Evolutionary conservation across 2,329 filamentous ascomycete genomes (phyloP), one percentile per base, ranked within the genome.

Genomic region (Botrytis porri): DNA sequence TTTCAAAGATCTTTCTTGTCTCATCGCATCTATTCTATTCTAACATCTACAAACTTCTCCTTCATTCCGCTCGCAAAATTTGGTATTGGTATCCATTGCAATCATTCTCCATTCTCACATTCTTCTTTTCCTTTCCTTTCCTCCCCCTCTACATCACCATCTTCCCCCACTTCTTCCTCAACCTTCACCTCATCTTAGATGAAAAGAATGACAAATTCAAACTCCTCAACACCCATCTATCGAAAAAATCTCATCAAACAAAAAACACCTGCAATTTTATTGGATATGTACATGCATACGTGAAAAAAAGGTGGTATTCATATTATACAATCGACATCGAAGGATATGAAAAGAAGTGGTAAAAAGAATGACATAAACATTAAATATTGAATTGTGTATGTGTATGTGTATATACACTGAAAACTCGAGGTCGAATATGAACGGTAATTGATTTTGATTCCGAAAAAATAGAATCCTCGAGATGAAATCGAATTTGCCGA

Each of bases 221-320:
- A 61, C 59, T 61, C 35, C 59, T 61, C n/a, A 25, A 61, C 35
- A 39, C 59, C 59, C 35, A 39, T 37, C 22, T 25, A 61, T n/a
- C 20, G 22, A 39, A 61, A 61, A 22, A 57, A 16, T 18, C 35
- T 54, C 37, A 22, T 41, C n/a, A 18, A 22, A 54, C 4, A 41
- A 63, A 63, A 63, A 67, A 57, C 48, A 25, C 48, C 35, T 5
- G 45, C 12, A 41, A 41, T 32, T 57, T 67, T 57, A 18, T 41
- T 20, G 35, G 37, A 22, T 57, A 67, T 67, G 65, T 67, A 67
- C 64, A 66, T 66, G 39, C 62, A 37, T 48, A 48, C 48, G 65
- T 57, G n/a, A 67, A 57, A 32, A 22, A 32, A 41, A 41, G 22
- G 48, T 57, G 65, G 35, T 29, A 29, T 67, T 67, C 65, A 54